phyloP scores from a whole-genome alignment of 805 yeast species.

The Jamesozyma lodderae region DNA sequence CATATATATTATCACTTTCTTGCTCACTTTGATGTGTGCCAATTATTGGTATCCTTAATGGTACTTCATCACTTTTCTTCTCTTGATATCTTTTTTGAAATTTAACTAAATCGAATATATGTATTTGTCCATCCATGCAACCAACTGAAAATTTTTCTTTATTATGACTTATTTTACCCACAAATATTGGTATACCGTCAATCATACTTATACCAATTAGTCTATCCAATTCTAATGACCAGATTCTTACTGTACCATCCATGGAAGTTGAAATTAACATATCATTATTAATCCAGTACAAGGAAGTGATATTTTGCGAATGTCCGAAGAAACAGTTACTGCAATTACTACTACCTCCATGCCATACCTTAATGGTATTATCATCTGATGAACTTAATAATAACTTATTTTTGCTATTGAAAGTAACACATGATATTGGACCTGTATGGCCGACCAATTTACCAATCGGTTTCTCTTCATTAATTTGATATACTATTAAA shows the following conservation, averaged over 20 bases:
- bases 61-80: slow-evolving; percentile 9
- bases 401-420: slow-evolving; percentile 42
- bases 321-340: slow-evolving; percentile 44
- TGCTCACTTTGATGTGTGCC: slow-evolving; percentile 19
- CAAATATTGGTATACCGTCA: slow-evolving; percentile 48
- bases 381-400: slow-evolving; percentile 77
- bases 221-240: slow-evolving; percentile 41
- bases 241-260: slow-evolving; percentile 61
- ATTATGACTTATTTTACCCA: slow-evolving; percentile 45
- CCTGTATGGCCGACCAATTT: slow-evolving; percentile 56
- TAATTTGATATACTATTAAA: slow-evolving; percentile 47
- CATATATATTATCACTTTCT: slow-evolving; percentile 25
- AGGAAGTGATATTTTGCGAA: slow-evolving; percentile 45
- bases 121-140: slow-evolving; percentile 52
- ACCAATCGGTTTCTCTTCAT: slow-evolving; percentile 41
- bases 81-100: slow-evolving; percentile 6
- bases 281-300: slow-evolving; percentile 45
- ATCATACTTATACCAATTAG: slow-evolving; percentile 26
- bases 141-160: slow-evolving; percentile 48
- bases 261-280: slow-evolving; percentile 47
- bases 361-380: slow-evolving; percentile 64
- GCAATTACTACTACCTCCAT: slow-evolving; percentile 48
- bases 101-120: slow-evolving; percentile 37
- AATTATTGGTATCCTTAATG: slow-evolving; percentile 20
- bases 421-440: slow-evolving; percentile 46